phyloP scores from a whole-genome alignment of 1,284 basidiomycete genomes.

The Singerocomus rubriflavus region DNA sequence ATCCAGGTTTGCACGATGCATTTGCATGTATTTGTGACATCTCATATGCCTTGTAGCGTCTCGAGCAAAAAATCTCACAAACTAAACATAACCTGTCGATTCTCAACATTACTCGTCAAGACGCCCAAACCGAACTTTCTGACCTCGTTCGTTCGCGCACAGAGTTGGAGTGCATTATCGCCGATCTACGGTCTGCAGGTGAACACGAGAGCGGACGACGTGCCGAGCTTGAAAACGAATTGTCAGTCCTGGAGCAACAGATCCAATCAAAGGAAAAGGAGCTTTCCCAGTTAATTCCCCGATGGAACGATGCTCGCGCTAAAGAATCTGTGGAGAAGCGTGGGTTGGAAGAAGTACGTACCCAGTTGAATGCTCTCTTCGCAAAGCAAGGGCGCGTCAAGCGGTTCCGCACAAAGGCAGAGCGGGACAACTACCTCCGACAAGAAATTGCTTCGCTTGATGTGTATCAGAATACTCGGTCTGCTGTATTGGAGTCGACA shows the following conservation, averaged over 20 bases:
- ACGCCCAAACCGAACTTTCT: conserved; percentile 72
- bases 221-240: conserved; percentile 64
- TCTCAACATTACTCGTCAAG: conserved; percentile 63
- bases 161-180: conserved; percentile 80
- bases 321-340: conserved; percentile 68
- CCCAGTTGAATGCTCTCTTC: conserved; percentile 70
- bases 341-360: conserved; percentile 69
- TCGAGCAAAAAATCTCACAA: conserved; percentile 74
- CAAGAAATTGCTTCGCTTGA: conserved; percentile 73
- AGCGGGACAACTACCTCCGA: conserved; percentile 77
- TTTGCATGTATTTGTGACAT: neutral
- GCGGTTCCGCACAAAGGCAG: conserved; percentile 80
- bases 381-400: conserved; percentile 86
- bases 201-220: conserved; percentile 61
- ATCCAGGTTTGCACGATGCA: conserved; percentile 57
- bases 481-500: conserved; percentile 46
- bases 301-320: conserved; percentile 57
- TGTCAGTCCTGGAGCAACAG: conserved; percentile 55
- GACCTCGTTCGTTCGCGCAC: conserved; percentile 78
- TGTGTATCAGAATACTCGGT: conserved; percentile 52
- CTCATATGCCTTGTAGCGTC: conserved; percentile 42
- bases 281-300: conserved; percentile 61
- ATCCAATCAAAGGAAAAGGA: conserved; percentile 63
- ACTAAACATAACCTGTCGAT: conserved; percentile 72
- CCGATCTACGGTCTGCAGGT: conserved; percentile 70